These are phyloP conservation scores for Piromyces finnis DNA, from an alignment of 192 early-diverging fungal species.

Conservation along the genomic window DNA sequence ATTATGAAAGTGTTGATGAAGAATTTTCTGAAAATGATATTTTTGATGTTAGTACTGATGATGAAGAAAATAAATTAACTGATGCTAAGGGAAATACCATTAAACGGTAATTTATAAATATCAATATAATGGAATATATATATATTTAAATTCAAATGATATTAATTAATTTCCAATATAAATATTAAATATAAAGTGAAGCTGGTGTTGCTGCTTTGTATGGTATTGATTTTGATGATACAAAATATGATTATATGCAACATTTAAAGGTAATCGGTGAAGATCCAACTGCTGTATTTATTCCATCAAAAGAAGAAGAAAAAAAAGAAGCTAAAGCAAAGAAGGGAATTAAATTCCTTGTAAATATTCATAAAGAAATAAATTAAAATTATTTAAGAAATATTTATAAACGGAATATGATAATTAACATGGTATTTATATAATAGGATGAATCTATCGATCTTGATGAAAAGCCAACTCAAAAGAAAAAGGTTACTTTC, in stretches of 20 bases:
- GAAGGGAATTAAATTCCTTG: slow-evolving; percentile 19
- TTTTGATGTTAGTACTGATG: not conserved
- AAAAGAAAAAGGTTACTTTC: slow-evolving; percentile 19
- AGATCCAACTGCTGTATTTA: slow-evolving; percentile 52
- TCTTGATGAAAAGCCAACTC: not conserved
- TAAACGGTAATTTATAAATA: not conserved
- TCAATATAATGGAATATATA: no score
- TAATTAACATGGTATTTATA: no score
- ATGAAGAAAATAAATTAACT: not conserved
- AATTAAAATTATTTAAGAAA: slow-evolving; percentile 10
- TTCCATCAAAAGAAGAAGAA: slow-evolving; percentile 30
- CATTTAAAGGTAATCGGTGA: slow-evolving; percentile 72
- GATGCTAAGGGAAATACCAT: not conserved
- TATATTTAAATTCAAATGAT: no score
- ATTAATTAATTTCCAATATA: no score
- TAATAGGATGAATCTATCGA: slow-evolving; percentile 4
- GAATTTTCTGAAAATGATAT: not conserved
- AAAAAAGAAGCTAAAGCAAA: slow-evolving; percentile 16
- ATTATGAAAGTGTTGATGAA: not conserved
- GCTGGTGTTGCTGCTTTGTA: slow-evolving; percentile 65
- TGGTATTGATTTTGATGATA: slow-evolving; percentile 81
- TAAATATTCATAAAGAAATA: slow-evolving; percentile 4
- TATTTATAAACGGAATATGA: no score
- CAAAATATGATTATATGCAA: slow-evolving; percentile 85
- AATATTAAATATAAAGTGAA: slow-evolving; percentile 16